Evolutionary conservation across 2,329 filamentous ascomycete genomes (phyloP).

Genomic region (Colletotrichum destructivum): DNA sequence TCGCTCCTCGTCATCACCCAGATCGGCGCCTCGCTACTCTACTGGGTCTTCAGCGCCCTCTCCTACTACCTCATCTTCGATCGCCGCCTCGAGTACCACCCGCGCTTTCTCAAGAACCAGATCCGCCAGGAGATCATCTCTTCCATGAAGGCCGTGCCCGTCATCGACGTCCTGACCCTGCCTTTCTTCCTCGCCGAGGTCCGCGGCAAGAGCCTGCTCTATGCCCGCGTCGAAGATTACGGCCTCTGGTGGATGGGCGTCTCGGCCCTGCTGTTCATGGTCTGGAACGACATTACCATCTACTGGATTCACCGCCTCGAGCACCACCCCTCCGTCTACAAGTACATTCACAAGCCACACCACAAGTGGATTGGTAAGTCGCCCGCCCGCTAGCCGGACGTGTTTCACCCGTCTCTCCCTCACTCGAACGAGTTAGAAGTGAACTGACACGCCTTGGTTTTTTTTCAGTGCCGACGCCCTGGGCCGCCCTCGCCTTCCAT

Average conservation of each 20-base stretch:
- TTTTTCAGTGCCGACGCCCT: slow-evolving; percentile 60
- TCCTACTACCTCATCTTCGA: slow-evolving; percentile 80
- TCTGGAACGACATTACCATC: slow-evolving; percentile 62
- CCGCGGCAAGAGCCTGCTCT: slow-evolving; percentile 61
- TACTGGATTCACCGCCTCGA: slow-evolving; percentile 65
- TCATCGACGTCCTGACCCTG: slow-evolving; percentile 61
- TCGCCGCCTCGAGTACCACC: slow-evolving; percentile 61
- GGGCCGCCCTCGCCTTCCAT: slow-evolving; percentile 64
- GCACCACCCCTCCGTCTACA: slow-evolving; percentile 63
- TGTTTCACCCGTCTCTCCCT: not conserved
- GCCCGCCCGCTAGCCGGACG: not conserved
- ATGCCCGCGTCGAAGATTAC: slow-evolving; percentile 56
- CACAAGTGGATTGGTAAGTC: slow-evolving; percentile 64
- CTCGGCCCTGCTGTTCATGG: slow-evolving; percentile 59
- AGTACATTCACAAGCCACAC: slow-evolving; percentile 64
- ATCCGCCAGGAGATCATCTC: slow-evolving; percentile 60
- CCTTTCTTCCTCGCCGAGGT: slow-evolving; percentile 64
- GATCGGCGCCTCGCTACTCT: slow-evolving; percentile 58
- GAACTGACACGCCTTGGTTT: not conserved
- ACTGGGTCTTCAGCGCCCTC: slow-evolving; percentile 78
- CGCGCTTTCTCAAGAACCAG: slow-evolving; percentile 64
- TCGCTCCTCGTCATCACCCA: slow-evolving; percentile 58
- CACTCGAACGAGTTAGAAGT: not conserved
- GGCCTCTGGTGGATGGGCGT: slow-evolving; percentile 57
- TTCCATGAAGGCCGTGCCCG: slow-evolving; percentile 59